phyloP scores from a whole-genome alignment of 352 stramenopile species.

The Phytophthora crassamura region DNA sequence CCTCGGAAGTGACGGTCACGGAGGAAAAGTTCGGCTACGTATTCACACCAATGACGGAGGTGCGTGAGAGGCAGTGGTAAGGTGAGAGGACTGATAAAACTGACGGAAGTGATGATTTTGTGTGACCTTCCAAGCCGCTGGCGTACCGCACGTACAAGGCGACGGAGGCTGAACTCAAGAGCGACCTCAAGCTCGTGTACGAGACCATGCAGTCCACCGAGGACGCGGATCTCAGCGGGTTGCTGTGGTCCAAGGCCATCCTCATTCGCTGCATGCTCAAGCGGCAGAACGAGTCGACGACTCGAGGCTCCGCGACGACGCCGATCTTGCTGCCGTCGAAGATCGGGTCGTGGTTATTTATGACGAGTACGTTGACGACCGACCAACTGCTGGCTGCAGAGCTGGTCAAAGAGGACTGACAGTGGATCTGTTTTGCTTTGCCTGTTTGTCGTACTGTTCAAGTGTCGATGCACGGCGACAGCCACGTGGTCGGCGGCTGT shows the following conservation, averaged over 20 bases:
- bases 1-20: conserved; percentile 40
- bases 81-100: background rate
- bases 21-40: conserved; percentile 87
- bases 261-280: conserved; percentile 60
- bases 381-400: background rate
- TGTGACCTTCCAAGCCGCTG: conserved; percentile 44
- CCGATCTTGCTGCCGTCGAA: conserved; percentile 49
- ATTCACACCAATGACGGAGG: conserved; percentile 78
- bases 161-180: conserved; percentile 55
- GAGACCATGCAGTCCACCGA: conserved; percentile 64
- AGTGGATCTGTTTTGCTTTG: conserved; percentile 3
- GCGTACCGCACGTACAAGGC: conserved; percentile 64
- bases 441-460: conserved; percentile 2
- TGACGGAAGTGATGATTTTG: background rate
- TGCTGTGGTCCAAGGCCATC: conserved; percentile 83
- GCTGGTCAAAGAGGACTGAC: background rate
- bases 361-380: conserved; percentile 58
- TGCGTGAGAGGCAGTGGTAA: conserved; percentile 2
- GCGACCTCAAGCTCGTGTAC: conserved; percentile 68
- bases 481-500: conserved; percentile 70
- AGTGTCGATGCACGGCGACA: conserved; percentile 82
- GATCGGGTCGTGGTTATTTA: conserved; percentile 83
- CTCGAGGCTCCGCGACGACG: conserved; percentile 11
- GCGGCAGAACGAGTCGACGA: conserved; percentile 25
- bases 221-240: conserved; percentile 51